Evolutionary conservation across 2,329 filamentous ascomycete genomes (phyloP).

Genomic region (Arthrobotrys iridis): DNA sequence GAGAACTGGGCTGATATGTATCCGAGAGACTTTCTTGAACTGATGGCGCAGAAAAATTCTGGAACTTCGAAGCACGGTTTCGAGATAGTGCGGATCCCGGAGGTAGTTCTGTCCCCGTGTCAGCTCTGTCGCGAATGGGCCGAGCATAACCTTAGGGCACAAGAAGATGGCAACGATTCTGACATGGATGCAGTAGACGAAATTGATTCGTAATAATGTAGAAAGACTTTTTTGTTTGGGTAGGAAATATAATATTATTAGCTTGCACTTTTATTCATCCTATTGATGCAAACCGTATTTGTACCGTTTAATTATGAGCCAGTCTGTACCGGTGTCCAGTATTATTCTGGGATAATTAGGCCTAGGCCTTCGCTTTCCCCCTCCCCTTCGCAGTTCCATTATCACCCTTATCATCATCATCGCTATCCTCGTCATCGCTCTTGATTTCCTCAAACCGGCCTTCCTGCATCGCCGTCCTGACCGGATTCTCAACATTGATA

Average conservation of each 20-base stretch:
- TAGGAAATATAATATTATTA: no score
- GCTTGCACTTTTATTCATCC: no score
- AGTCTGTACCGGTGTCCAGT: no score
- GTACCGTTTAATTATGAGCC: no score
- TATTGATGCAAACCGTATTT: no score
- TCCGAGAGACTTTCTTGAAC: not conserved
- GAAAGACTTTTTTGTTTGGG: no score
- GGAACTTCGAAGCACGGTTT: not conserved
- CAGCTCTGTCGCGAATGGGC: no score
- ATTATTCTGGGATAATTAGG: not conserved
- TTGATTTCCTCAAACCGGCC: conserved; percentile 75
- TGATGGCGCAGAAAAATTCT: not conserved
- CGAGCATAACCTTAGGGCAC: no score
- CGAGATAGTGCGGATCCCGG: not conserved
- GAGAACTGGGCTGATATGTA: not conserved
- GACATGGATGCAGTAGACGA: no score
- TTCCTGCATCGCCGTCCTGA: conserved; percentile 74
- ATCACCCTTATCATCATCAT: conserved; percentile 7
- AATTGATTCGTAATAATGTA: no score
- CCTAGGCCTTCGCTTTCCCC: conserved; percentile 11
- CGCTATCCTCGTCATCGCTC: conserved; percentile 24
- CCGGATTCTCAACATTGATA: conserved; percentile 80
- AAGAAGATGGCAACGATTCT: no score
- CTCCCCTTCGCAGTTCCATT: conserved; percentile 11
- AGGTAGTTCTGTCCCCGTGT: no score